Percentiles rank a stretch among this genome's conserved stretches.
Conservation (phyloP, 1,284 basidiomycete species). For the Apiotrichum sp. region DNA sequence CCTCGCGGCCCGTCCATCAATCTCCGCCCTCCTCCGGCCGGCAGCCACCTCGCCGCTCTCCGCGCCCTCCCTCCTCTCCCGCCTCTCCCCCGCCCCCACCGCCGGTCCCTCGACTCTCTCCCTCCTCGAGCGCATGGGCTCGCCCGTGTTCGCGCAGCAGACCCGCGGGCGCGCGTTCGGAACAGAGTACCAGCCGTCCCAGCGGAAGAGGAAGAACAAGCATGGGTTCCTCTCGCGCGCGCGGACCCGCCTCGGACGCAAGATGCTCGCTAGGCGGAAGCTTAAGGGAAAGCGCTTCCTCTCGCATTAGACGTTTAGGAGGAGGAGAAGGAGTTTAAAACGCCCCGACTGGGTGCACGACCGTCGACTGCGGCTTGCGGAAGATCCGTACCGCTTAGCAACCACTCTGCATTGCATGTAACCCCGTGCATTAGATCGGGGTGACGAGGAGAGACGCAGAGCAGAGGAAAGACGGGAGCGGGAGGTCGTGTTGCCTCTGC, state of each 20-base stretch:
- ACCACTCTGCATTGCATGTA: slow-evolving; percentile 13
- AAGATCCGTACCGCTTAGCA: not conserved
- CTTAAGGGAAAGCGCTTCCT: slow-evolving; percentile 59
- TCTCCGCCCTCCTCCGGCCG: slow-evolving; percentile 2
- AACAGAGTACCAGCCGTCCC: slow-evolving; percentile 79
- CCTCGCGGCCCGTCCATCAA: slow-evolving; percentile 2
- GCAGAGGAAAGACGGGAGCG: too few species aligned
- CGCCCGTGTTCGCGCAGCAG: slow-evolving; percentile 15
- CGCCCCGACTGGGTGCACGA: too few species aligned
- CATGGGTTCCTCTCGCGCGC: slow-evolving; percentile 75
- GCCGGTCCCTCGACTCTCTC: slow-evolving; percentile 3
- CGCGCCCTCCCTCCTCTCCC: slow-evolving; percentile 2
- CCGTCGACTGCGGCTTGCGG: not conserved
- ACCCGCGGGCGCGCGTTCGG: slow-evolving; percentile 50
- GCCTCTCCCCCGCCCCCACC: slow-evolving; percentile 3
- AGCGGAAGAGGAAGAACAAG: slow-evolving; percentile 78
- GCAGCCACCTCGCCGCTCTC: slow-evolving; percentile 1
- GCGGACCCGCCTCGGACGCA: slow-evolving; percentile 22
- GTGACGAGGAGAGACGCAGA: too few species aligned
- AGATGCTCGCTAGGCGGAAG: slow-evolving; percentile 56
- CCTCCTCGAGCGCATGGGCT: slow-evolving; percentile 10
- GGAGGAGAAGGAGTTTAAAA: too few species aligned
- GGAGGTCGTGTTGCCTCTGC: too few species aligned
- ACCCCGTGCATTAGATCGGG: too few species aligned
- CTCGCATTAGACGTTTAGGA: slow-evolving; percentile 48